Conservation (phyloP, 2,329 filamentous ascomycete species). For the Chrysoporthe cubensis region DNA sequence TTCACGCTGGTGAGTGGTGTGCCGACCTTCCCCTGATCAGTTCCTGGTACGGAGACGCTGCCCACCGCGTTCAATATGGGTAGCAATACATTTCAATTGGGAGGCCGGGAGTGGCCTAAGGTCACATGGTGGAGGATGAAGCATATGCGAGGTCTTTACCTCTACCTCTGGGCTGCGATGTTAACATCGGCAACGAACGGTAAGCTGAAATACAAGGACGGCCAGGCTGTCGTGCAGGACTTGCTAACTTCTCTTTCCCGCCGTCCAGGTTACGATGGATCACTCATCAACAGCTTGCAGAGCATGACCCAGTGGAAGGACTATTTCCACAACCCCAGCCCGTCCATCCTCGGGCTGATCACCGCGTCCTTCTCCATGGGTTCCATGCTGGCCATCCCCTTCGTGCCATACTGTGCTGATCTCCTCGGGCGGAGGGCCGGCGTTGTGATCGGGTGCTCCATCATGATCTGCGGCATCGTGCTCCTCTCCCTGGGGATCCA, state of each 20-base stretch:
- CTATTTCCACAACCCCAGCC: conserved; percentile 38
- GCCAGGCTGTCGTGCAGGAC: not conserved
- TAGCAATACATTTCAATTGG: conserved; percentile 32
- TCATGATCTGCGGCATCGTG: conserved; percentile 47
- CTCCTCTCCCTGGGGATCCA: conserved; percentile 44
- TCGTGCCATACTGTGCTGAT: conserved; percentile 51
- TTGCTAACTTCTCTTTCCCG: not conserved
- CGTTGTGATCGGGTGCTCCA: conserved; percentile 47
- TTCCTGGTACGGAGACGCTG: not conserved
- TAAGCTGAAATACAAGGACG: conserved; percentile 19
- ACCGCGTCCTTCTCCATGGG: conserved; percentile 51
- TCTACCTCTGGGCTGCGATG: conserved; percentile 41
- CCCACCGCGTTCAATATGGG: conserved; percentile 27
- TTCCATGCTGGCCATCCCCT: conserved; percentile 47
- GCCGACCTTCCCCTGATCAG: not conserved
- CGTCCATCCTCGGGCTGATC: conserved; percentile 45
- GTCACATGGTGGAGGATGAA: conserved; percentile 39
- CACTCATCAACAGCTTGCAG: conserved; percentile 52
- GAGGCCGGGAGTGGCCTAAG: conserved; percentile 35
- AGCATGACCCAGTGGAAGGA: conserved; percentile 48
- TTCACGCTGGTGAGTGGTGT: not conserved
- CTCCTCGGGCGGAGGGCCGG: conserved; percentile 48
- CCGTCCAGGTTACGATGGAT: conserved; percentile 44
- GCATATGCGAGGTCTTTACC: conserved; percentile 38
- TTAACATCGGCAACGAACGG: conserved; percentile 43